phyloP scores from a whole-genome alignment of 805 yeast species.

The Myxozyma lipomycoides region DNA sequence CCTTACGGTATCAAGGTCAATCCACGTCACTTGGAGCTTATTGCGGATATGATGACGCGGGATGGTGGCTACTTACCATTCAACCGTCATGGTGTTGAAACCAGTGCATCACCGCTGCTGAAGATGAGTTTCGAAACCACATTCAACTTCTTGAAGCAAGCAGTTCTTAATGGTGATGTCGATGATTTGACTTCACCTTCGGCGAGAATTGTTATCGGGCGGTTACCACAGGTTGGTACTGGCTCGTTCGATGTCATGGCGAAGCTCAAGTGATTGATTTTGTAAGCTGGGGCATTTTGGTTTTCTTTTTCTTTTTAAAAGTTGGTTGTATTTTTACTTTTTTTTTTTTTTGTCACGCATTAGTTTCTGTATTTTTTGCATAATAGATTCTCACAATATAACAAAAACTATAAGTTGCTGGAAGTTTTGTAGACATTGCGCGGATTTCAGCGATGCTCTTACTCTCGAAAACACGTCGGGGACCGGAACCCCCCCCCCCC shows the following conservation, averaged over 20 bases:
- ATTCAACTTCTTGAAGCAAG: conserved; percentile 93
- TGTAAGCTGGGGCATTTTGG: too few species aligned
- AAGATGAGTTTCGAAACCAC: conserved; percentile 99
- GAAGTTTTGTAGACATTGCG: too few species aligned
- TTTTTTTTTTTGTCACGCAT: too few species aligned
- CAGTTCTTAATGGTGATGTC: conserved; percentile 85
- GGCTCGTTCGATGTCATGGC: conserved; percentile 79
- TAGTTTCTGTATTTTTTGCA: too few species aligned
- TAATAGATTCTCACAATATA: too few species aligned
- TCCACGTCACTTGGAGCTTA: conserved; percentile 87
- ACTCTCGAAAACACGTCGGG: too few species aligned
- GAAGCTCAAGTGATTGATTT: conserved; percentile 9
- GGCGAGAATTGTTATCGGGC: conserved; percentile 89
- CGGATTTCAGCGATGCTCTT: too few species aligned
- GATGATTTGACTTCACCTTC: conserved; percentile 90
- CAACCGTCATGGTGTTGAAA: conserved; percentile 97
- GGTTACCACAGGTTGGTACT: conserved; percentile 87
- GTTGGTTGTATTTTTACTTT: background rate
- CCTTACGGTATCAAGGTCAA: conserved; percentile 94
- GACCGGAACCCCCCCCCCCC: too few species aligned
- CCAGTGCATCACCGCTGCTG: conserved; percentile 92
- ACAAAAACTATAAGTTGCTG: too few species aligned
- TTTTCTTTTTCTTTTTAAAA: too few species aligned
- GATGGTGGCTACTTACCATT: conserved; percentile 96
- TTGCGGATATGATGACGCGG: conserved; percentile 99